A percentile compares a stretch with the other conserved stretches of the same genome.
Conservation (phyloP, 768 basidiomycete species). For the Gymnopilus junonius region DNA sequence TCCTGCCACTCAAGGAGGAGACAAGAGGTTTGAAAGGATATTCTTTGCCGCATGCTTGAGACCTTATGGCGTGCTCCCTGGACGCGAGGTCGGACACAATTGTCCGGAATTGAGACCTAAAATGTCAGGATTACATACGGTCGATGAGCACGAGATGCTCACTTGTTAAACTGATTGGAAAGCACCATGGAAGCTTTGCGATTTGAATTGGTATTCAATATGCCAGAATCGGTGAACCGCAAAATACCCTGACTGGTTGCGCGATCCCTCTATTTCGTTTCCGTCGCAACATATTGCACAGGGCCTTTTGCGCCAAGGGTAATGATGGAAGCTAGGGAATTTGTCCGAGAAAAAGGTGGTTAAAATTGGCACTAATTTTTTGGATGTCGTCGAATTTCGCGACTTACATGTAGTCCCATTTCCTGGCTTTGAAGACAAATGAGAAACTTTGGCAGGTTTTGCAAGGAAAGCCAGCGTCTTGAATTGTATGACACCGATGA, state of each 20-base stretch:
- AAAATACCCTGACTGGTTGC: background rate
- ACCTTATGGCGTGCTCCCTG: background rate
- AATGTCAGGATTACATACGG: constrained; percentile 2
- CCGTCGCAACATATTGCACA: background rate
- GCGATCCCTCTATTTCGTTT: background rate
- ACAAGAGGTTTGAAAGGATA: background rate
- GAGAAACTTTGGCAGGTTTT: background rate
- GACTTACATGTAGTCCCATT: background rate
- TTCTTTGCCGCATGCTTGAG: background rate
- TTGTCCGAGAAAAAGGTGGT: background rate
- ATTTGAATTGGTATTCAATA: constrained; percentile 1
- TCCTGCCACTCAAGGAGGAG: background rate
- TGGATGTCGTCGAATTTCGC: background rate
- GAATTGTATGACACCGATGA: background rate
- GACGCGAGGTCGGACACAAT: background rate
- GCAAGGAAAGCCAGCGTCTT: background rate
- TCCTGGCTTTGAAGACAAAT: background rate
- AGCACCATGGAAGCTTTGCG: background rate
- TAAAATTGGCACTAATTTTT: background rate
- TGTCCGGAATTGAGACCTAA: background rate
- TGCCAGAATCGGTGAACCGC: background rate
- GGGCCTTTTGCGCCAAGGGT: background rate
- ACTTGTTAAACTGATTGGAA: background rate
- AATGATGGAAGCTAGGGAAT: background rate
- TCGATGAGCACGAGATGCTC: background rate